phyloP scores from a whole-genome alignment of 2,329 filamentous ascomycete genomes.

The Beauveria varroae region DNA sequence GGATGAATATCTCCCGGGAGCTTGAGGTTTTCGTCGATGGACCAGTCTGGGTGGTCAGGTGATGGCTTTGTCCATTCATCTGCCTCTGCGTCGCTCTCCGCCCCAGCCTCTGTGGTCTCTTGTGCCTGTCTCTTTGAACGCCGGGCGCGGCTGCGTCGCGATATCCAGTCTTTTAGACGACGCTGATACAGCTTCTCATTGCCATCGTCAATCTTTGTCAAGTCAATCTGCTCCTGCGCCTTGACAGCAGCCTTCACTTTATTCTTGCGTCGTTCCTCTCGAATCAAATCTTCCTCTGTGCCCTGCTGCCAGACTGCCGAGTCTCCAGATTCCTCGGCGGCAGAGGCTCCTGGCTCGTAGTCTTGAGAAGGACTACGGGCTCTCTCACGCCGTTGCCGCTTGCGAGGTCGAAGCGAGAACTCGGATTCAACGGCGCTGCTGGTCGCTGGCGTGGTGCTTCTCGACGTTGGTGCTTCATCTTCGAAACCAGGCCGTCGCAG shows the following conservation, averaged over 20 bases:
- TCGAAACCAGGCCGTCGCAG: slow-evolving; percentile 67
- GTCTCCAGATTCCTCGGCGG: slow-evolving; percentile 27
- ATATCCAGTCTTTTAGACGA: slow-evolving; percentile 69
- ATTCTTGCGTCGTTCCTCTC: slow-evolving; percentile 34
- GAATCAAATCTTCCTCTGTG: slow-evolving; percentile 31
- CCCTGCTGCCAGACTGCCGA: slow-evolving; percentile 30
- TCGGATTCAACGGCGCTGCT: slow-evolving; percentile 36
- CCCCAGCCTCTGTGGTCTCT: slow-evolving; percentile 25
- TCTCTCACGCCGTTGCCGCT: slow-evolving; percentile 39
- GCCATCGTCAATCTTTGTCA: slow-evolving; percentile 72
- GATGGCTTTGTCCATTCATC: slow-evolving; percentile 80
- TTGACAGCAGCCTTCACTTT: slow-evolving; percentile 28
- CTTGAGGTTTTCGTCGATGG: slow-evolving; percentile 66
- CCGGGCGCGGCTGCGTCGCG: slow-evolving; percentile 35
- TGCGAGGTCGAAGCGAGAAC: slow-evolving; percentile 51
- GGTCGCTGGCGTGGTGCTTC: slow-evolving; percentile 12
- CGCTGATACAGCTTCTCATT: slow-evolving; percentile 74
- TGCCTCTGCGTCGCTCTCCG: slow-evolving; percentile 36
- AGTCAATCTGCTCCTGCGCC: slow-evolving; percentile 36
- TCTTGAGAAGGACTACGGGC: slow-evolving; percentile 37
- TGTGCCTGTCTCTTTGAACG: slow-evolving; percentile 31
- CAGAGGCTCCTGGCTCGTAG: slow-evolving; percentile 30
- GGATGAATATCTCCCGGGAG: slow-evolving; percentile 91
- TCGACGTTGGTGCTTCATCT: slow-evolving; percentile 20
- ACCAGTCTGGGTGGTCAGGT: slow-evolving; percentile 69